These are phyloP conservation scores for Ceratocystis variospora DNA, from an alignment of 2,329 filamentous ascomycete species.

Conservation along the genomic window DNA sequence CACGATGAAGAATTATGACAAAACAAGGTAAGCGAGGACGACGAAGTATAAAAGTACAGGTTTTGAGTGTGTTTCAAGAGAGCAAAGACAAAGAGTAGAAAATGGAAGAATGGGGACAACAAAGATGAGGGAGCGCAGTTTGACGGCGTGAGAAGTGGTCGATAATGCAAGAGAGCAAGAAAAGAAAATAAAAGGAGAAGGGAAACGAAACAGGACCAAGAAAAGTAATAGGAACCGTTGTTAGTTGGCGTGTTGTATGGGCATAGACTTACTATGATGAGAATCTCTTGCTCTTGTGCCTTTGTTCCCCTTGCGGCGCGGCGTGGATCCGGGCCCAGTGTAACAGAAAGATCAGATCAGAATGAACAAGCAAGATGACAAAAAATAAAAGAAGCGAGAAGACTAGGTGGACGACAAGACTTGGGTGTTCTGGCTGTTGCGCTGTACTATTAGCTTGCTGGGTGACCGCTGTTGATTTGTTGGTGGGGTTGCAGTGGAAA, in stretches of 20 bases:
- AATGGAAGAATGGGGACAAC: background rate
- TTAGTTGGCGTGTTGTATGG: background rate
- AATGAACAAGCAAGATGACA: background rate
- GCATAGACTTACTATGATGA: background rate
- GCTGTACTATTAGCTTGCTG: background rate
- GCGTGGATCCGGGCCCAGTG: background rate
- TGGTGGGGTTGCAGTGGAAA: background rate
- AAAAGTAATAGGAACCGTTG: background rate
- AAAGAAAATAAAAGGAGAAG: conserved; percentile 1
- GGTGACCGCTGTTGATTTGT: background rate
- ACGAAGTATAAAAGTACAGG: background rate
- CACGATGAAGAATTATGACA: background rate
- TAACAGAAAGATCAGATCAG: conserved; percentile 9
- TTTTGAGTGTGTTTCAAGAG: conserved; percentile 4
- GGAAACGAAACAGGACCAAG: background rate
- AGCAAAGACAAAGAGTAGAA: background rate
- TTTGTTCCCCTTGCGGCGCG: background rate
- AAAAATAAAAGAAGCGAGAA: background rate
- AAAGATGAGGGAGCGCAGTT: background rate
- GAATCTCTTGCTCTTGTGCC: background rate
- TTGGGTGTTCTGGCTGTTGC: background rate
- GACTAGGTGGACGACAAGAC: background rate
- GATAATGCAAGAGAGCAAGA: background rate
- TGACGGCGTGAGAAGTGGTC: background rate
- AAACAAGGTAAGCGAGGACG: background rate